These are phyloP conservation scores for Wilcoxina mikolae DNA, from an alignment of 495 filamentous ascomycete species.

Conservation along the genomic window DNA sequence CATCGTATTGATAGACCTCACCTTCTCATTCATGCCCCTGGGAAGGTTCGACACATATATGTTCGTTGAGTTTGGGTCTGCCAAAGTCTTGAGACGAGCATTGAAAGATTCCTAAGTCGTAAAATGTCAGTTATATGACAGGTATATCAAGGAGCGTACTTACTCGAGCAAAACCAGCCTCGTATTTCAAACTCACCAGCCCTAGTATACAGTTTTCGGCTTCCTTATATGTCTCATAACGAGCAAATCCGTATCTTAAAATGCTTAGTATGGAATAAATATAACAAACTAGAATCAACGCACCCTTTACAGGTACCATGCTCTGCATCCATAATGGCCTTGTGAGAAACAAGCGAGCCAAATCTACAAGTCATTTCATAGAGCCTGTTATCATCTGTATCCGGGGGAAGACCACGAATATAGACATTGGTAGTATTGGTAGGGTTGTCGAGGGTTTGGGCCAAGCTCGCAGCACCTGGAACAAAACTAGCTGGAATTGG, in stretches of 20 bases:
- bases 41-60: constrained; percentile 95
- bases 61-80: constrained; percentile 76
- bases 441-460: constrained; percentile 81
- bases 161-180: constrained; percentile 89
- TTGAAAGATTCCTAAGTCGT: constrained; percentile 75
- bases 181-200: constrained; percentile 86
- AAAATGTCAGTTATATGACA: not conserved
- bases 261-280: constrained; percentile 10
- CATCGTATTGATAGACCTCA: constrained; percentile 31
- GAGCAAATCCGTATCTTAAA: constrained; percentile 83
- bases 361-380: constrained; percentile 70
- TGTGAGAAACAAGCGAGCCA: constrained; percentile 80
- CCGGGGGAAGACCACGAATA: constrained; percentile 84
- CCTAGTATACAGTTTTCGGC: constrained; percentile 91
- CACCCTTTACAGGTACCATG: constrained; percentile 92
- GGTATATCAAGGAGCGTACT: constrained; percentile 12
- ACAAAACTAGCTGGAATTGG: constrained; percentile 79
- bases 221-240: constrained; percentile 71
- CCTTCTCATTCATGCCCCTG: constrained; percentile 72
- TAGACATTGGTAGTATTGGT: constrained; percentile 88
- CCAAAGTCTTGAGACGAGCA: constrained; percentile 79
- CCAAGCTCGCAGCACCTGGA: constrained; percentile 60
- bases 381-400: constrained; percentile 84
- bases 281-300: constrained; percentile 17
- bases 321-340: constrained; percentile 88